Percentiles rank a stretch among this genome's conserved stretches.
These are phyloP conservation scores for Wickerhamiella hasegawae DNA, from an alignment of 805 yeast species.

Conservation along the genomic window DNA sequence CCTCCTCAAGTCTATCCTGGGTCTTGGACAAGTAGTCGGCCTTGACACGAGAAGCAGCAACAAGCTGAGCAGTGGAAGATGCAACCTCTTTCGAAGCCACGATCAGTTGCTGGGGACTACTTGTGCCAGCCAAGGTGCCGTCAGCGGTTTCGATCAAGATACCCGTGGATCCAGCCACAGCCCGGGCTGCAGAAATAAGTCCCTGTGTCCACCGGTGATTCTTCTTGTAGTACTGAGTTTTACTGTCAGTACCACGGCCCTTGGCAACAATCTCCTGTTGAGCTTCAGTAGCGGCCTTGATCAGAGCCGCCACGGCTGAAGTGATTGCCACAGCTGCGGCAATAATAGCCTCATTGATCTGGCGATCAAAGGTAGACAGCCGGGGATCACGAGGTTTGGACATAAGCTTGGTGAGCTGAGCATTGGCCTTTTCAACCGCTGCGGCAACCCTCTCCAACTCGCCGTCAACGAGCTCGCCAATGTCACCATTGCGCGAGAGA, in stretches of 20 bases:
- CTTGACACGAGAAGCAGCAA: conserved; percentile 79
- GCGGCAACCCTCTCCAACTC: conserved; percentile 63
- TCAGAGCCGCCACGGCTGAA: conserved; percentile 55
- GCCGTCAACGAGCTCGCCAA: conserved; percentile 53
- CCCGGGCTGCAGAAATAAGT: conserved; percentile 71
- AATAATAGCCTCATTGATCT: conserved; percentile 61
- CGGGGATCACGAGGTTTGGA: conserved; percentile 33
- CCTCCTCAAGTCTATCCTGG: conserved; percentile 55
- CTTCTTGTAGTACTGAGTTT: conserved; percentile 67
- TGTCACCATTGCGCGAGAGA: conserved; percentile 26
- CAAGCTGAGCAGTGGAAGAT: conserved; percentile 82
- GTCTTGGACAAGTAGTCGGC: conserved; percentile 61
- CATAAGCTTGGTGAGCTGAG: conserved; percentile 38
- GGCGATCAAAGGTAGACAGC: conserved; percentile 39
- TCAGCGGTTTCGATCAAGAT: conserved; percentile 75
- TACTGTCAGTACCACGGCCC: conserved; percentile 48
- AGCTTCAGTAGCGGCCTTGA: conserved; percentile 61
- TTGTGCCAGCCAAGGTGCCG: conserved; percentile 50
- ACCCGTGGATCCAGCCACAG: conserved; percentile 72
- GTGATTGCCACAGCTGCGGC: conserved; percentile 70
- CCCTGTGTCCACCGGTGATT: conserved; percentile 92
- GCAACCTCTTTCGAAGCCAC: conserved; percentile 88
- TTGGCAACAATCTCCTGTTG: conserved; percentile 67
- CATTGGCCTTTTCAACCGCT: conserved; percentile 50
- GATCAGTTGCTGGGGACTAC: conserved; percentile 65